Percentiles rank a stretch among this genome's conserved stretches.
phyloP scores from a whole-genome alignment of 352 stramenopile genomes.

The Globisporangium recalcitrans region DNA sequence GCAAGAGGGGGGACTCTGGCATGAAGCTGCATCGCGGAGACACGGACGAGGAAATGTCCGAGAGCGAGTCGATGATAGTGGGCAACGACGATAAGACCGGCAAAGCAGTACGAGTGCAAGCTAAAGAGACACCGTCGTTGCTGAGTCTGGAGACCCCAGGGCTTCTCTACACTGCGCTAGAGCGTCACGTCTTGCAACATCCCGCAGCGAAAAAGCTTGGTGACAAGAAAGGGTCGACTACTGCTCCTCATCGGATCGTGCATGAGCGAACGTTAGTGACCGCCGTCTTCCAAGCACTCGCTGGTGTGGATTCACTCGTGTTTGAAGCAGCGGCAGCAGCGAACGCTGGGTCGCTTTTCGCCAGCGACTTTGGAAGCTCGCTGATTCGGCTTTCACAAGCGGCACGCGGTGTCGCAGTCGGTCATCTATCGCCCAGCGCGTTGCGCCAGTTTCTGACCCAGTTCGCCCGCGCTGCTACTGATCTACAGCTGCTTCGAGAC shows the following conservation, averaged over 20 bases:
- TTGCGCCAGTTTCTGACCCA: slow-evolving; percentile 29
- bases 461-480: slow-evolving; percentile 28
- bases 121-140: background rate
- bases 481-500: slow-evolving; percentile 54
- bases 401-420: slow-evolving; percentile 25
- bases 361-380: slow-evolving; percentile 27
- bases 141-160: slow-evolving; percentile 10
- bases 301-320: slow-evolving; percentile 41
- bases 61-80: slow-evolving; percentile 1
- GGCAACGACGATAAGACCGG: background rate
- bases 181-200: background rate
- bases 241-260: slow-evolving; percentile 24
- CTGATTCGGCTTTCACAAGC: slow-evolving; percentile 22
- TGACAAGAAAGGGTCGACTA: background rate
- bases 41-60: slow-evolving; percentile 9
- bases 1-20: slow-evolving; percentile 3
- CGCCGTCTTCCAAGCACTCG: slow-evolving; percentile 52
- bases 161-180: background rate
- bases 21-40: background rate
- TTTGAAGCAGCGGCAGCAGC: slow-evolving; percentile 27
- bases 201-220: background rate
- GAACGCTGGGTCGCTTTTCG: slow-evolving; percentile 23
- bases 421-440: slow-evolving; percentile 45
- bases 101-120: background rate
- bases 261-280: slow-evolving; percentile 45